These are phyloP conservation scores for Typha latifolia DNA, from an alignment of 176 grass and related monocot species.

Conservation along the genomic window DNA sequence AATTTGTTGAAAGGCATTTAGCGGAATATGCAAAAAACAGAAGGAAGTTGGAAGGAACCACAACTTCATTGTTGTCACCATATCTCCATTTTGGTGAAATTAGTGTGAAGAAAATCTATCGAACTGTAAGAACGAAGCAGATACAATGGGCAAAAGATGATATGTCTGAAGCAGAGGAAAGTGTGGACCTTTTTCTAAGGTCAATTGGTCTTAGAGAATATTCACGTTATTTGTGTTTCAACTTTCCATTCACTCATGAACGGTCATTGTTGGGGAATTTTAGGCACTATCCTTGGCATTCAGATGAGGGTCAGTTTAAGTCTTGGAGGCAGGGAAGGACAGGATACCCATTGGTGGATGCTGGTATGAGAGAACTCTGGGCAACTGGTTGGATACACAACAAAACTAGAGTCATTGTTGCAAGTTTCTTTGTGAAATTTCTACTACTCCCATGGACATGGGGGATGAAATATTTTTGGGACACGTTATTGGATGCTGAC, in stretches of 20 bases:
- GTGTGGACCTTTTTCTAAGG: constrained; percentile 54
- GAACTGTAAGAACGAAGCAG: constrained; percentile 46
- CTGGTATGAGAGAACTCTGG: constrained; percentile 97
- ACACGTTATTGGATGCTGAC: constrained; percentile 85
- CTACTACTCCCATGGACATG: constrained; percentile 81
- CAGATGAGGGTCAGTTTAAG: constrained; percentile 64
- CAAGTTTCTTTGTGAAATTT: constrained; percentile 83
- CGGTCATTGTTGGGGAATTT: constrained; percentile 77
- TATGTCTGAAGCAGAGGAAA: constrained; percentile 45
- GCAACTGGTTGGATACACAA: constrained; percentile 97
- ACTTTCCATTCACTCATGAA: constrained; percentile 88
- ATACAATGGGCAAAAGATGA: constrained; percentile 67
- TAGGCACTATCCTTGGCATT: constrained; percentile 72
- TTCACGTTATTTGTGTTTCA: constrained; percentile 90
- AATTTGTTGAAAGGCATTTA: constrained; percentile 71
- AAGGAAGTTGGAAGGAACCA: constrained; percentile 65
- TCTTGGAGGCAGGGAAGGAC: constrained; percentile 87
- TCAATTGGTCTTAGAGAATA: constrained; percentile 89
- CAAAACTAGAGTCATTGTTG: constrained; percentile 62
- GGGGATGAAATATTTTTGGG: constrained; percentile 99
- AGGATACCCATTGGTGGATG: constrained; percentile 92
- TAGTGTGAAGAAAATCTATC: constrained; percentile 74
- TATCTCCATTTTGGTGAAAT: constrained; percentile 93
- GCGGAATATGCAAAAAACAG: constrained; percentile 54
- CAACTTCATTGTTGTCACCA: constrained; percentile 77